phyloP scores from a whole-genome alignment of 2,329 filamentous ascomycete species.

The Ophiognomonia clavigignenti-juglandacearum region DNA sequence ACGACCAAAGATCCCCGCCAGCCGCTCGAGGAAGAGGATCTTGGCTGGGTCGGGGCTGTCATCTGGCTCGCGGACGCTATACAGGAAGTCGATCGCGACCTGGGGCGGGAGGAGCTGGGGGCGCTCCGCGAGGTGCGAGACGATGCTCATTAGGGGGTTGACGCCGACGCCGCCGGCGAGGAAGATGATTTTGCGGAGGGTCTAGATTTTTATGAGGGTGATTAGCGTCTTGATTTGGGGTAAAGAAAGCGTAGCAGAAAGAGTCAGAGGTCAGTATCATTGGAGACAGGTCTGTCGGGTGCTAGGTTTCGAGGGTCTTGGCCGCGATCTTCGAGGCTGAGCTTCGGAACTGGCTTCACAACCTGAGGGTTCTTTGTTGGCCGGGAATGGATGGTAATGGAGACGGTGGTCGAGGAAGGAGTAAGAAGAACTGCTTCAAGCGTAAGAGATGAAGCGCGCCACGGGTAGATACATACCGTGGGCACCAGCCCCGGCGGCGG shows the following conservation, averaged over 20 bases:
- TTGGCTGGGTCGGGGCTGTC: conserved; percentile 22
- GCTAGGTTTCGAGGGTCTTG: too few relatives aligned
- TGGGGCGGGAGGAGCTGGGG: conserved; percentile 14
- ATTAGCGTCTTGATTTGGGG: too few relatives aligned
- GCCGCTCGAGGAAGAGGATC: conserved; percentile 48
- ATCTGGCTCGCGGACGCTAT: conserved; percentile 43
- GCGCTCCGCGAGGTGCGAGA: conserved; percentile 52
- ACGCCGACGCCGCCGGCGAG: conserved; percentile 80
- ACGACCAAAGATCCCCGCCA: conserved; percentile 35
- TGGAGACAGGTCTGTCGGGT: too few relatives aligned
- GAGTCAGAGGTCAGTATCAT: too few relatives aligned
- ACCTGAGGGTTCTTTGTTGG: too few relatives aligned
- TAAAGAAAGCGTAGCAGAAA: too few relatives aligned
- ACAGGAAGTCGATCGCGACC: conserved; percentile 55
- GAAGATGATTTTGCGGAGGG: conserved; percentile 56
- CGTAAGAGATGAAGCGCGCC: conserved; percentile 3
- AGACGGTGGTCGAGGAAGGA: too few relatives aligned
- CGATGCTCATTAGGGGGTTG: conserved; percentile 74
- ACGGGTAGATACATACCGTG: conserved; percentile 17
- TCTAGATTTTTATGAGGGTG: neutral
- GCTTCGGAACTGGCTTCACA: too few relatives aligned
- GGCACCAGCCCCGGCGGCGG: conserved; percentile 53
- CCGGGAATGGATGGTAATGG: too few relatives aligned
- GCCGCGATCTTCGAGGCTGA: too few relatives aligned
- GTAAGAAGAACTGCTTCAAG: too few relatives aligned